phyloP scores from a whole-genome alignment of 1,284 basidiomycete genomes.

The Irpex rosettiformis region DNA sequence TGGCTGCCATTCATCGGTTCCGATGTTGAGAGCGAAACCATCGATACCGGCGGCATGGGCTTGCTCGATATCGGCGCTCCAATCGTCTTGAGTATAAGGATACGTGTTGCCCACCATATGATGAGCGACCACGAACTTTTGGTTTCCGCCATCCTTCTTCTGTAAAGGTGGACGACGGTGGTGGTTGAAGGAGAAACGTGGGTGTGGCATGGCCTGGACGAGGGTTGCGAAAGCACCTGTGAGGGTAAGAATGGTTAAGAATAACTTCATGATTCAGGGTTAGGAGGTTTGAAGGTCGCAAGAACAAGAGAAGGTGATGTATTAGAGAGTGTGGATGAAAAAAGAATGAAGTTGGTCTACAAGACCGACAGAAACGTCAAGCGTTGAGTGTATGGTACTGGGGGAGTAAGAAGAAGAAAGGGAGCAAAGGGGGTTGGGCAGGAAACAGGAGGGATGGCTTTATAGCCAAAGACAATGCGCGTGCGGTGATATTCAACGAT shows the following conservation, averaged over 20 bases:
- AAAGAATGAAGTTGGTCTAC: not conserved
- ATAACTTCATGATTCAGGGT: conserved; percentile 3
- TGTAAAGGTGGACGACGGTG: conserved; percentile 3
- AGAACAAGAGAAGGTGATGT: conserved; percentile 1
- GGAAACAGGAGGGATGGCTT: not conserved
- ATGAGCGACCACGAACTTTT: conserved; percentile 61
- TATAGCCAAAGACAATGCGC: not conserved
- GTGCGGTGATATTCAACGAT: not conserved
- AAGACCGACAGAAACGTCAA: not conserved
- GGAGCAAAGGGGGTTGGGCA: not conserved
- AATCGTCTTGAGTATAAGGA: conserved; percentile 57
- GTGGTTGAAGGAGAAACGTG: conserved; percentile 12
- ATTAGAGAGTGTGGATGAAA: not conserved
- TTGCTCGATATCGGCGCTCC: conserved; percentile 53
- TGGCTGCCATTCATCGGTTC: conserved; percentile 64
- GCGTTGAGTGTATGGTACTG: not conserved
- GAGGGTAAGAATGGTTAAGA: conserved; percentile 7
- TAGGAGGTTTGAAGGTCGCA: not conserved
- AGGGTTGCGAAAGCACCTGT: conserved; percentile 5
- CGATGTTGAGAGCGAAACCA: conserved; percentile 66
- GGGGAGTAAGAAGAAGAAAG: not conserved
- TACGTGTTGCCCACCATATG: conserved; percentile 69
- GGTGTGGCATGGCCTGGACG: conserved; percentile 12
- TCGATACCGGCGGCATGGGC: conserved; percentile 62
- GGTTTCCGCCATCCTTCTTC: conserved; percentile 16